These are phyloP conservation scores for Syzygium aqueum DNA, from an alignment of 345 rosid species.

Conservation along the genomic window DNA sequence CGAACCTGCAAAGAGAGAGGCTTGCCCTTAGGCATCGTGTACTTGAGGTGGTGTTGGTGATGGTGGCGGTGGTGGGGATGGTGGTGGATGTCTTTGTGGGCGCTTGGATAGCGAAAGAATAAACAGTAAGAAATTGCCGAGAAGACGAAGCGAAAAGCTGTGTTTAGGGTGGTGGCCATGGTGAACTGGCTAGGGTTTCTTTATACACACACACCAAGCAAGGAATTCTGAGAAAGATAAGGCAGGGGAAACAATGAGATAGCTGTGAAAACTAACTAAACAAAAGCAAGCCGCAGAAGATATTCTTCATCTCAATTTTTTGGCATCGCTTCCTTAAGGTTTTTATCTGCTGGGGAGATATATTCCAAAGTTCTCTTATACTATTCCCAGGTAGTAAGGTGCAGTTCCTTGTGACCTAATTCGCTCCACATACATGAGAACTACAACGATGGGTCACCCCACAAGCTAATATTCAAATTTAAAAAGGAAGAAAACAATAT, in stretches of 20 bases:
- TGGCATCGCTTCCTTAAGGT: conserved; percentile 39
- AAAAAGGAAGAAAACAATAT: neutral
- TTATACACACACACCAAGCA: neutral
- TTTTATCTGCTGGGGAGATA: conserved; percentile 18
- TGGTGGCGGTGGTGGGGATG: neutral
- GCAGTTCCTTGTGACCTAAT: conserved; percentile 15
- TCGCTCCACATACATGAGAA: neutral
- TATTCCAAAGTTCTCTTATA: conserved; percentile 29
- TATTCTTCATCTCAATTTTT: conserved; percentile 23
- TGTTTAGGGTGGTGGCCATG: conserved; percentile 33
- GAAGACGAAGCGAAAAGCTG: conserved; percentile 40
- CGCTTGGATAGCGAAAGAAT: conserved; percentile 45
- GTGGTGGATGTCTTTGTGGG: neutral
- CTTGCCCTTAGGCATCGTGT: conserved; percentile 59
- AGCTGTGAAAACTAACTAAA: neutral
- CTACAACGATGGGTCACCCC: neutral
- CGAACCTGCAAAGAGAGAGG: conserved; percentile 91
- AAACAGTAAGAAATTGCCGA: conserved; percentile 48
- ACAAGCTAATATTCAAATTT: neutral
- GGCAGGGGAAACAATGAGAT: neutral
- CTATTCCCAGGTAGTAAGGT: conserved; percentile 1
- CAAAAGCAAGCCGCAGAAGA: conserved; percentile 23
- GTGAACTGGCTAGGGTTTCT: conserved; percentile 1
- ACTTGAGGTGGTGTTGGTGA: neutral
- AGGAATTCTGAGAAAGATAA: neutral